These are phyloP conservation scores for Myriangium duriaei DNA, from an alignment of 2,329 filamentous ascomycete species.

Conservation along the genomic window DNA sequence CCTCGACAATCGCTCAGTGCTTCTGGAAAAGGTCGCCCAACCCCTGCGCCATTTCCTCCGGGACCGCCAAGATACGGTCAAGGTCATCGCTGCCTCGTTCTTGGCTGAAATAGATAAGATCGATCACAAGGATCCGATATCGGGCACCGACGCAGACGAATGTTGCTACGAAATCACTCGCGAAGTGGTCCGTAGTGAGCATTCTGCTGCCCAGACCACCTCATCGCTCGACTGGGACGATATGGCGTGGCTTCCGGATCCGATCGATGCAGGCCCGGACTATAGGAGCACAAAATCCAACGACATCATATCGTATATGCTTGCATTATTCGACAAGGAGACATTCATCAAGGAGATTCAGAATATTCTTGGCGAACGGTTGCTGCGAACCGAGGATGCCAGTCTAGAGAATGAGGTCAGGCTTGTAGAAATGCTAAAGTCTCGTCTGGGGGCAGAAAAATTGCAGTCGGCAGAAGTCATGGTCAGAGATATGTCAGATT, in stretches of 20 bases:
- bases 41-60: conserved; percentile 65
- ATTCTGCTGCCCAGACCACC: background rate
- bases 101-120: conserved; percentile 46
- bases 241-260: conserved; percentile 85
- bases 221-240: conserved; percentile 66
- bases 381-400: conserved; percentile 49
- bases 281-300: conserved; percentile 81
- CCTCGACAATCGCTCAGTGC: conserved; percentile 63
- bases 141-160: conserved; percentile 33
- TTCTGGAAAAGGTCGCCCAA: conserved; percentile 61
- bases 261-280: conserved; percentile 78
- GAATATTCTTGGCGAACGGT: conserved; percentile 70
- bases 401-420: conserved; percentile 69
- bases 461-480: conserved; percentile 95
- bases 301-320: conserved; percentile 83
- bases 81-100: conserved; percentile 63
- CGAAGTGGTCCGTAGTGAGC: conserved; percentile 47
- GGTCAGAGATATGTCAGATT: conserved; percentile 83
- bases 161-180: conserved; percentile 53
- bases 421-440: conserved; percentile 75
- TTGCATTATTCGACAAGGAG: conserved; percentile 76
- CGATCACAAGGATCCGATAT: conserved; percentile 21
- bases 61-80: conserved; percentile 63
- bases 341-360: conserved; percentile 96
- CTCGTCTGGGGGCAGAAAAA: conserved; percentile 72